Conservation (phyloP, 352 stramenopile genomes). For the Phytophthora megakarya region DNA sequence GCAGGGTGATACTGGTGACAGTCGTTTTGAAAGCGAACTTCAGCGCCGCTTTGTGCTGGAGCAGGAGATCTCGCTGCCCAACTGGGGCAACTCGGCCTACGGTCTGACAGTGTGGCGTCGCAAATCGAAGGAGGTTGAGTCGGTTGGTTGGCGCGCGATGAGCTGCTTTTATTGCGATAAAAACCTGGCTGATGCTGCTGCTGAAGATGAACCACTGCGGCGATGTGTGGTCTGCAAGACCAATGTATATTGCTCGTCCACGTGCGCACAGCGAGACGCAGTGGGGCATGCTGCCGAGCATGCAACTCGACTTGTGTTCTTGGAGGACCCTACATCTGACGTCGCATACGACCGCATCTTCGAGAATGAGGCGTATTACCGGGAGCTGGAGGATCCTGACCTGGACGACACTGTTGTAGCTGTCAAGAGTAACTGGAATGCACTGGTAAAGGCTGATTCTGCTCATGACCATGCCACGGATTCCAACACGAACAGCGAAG, state of each 20-base stretch:
- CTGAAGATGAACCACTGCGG: constrained; percentile 50
- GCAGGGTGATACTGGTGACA: constrained; percentile 78
- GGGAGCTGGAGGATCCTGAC: constrained; percentile 42
- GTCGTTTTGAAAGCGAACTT: constrained; percentile 68
- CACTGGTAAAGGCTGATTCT: constrained; percentile 33
- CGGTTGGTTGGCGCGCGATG: constrained; percentile 33
- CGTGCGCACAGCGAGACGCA: constrained; percentile 47
- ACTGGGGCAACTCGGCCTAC: constrained; percentile 84
- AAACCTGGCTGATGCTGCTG: constrained; percentile 38
- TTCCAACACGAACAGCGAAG: constrained; percentile 21
- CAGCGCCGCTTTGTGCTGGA: constrained; percentile 56
- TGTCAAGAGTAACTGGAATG: constrained; percentile 51
- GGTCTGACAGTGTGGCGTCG: constrained; percentile 74
- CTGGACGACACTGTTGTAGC: constrained; percentile 46
- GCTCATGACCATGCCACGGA: constrained; percentile 16
- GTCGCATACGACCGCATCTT: constrained; percentile 42
- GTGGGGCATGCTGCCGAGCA: constrained; percentile 65
- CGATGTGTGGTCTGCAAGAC: constrained; percentile 82
- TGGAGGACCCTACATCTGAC: constrained; percentile 58
- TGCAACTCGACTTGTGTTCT: constrained; percentile 69
- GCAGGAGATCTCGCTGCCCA: constrained; percentile 64
- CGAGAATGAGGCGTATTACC: constrained; percentile 67
- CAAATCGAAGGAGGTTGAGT: constrained; percentile 29
- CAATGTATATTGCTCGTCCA: constrained; percentile 73
- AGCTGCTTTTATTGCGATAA: constrained; percentile 65